Evolutionary conservation across 176 grass and related monocot genomes (phyloP).

Genomic region (Bromus sterilis): DNA sequence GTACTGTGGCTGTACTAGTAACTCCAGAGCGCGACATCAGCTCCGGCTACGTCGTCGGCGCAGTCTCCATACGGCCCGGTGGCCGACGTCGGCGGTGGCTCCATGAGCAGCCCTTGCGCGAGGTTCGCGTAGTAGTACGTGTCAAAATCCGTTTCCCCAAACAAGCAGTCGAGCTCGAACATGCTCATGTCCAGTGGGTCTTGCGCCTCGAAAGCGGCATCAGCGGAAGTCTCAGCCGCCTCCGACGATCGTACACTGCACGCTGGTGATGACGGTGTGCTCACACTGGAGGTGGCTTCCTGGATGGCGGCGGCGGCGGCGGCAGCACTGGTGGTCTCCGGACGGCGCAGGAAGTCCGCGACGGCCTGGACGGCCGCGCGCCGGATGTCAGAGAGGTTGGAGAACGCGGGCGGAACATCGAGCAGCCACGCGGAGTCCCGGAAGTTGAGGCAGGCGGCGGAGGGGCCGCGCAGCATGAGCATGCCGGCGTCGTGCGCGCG

Average conservation of each 20-base stretch:
- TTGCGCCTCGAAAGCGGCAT: background rate
- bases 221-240: background rate
- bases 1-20: too few species aligned
- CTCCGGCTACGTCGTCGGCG: background rate
- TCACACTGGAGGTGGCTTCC: background rate
- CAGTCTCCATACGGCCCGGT: background rate
- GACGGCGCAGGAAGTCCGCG: background rate
- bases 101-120: background rate
- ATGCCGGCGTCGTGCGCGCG: too few species aligned
- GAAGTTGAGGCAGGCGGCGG: too few species aligned
- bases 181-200: background rate
- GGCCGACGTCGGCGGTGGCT: background rate
- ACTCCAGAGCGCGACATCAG: slow-evolving; percentile 3
- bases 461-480: too few species aligned
- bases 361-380: background rate
- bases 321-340: background rate
- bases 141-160: background rate
- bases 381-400: background rate
- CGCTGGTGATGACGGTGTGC: background rate
- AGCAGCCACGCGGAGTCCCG: too few species aligned
- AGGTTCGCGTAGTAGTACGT: background rate
- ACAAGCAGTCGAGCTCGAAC: background rate
- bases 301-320: background rate
- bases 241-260: background rate
- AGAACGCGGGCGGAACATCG: background rate